Evolutionary conservation across 2,329 filamentous ascomycete genomes (phyloP), one percentile per base, ranked within the genome.

Genomic region (Nemania sp.): DNA sequence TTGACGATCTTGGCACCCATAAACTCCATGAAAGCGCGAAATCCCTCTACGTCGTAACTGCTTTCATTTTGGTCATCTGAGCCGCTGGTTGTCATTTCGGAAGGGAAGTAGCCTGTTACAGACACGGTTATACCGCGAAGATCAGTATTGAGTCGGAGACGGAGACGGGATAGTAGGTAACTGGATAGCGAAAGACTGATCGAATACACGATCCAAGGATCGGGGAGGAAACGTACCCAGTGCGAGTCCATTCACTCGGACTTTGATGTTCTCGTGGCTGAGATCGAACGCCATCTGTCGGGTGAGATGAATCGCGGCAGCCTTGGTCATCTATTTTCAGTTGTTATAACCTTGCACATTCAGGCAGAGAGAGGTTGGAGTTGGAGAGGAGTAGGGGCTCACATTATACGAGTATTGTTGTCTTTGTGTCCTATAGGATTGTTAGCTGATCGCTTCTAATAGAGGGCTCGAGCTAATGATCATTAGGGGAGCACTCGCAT

Each of bases 211-310:
- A 22, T 38, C 26, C 4, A 47, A 29, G 15, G 13, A 13, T 18
- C 45, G 49, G 20, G 41, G 32, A 24, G 15, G n/a, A 22, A 38
- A 45, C 22, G 51, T 62, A 77, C 76, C 76, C 2, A 73, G 20
- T 11, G 75, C 75, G 13, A 77, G 41, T 5, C 66, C 73, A 22
- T 78, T 77, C n/a, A 77, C 75, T 15, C 75, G 75, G 26, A 78
- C 57, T n/a, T 70, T 70, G 26, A 78, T 74, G 0, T 72, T 73
- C 49, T 77, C 73, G 32, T 77, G 73, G 51, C 72, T 73, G 27
- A 77, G 52, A 27, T 77, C 75, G 15, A 62, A 68, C 13, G 75
- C 75, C 70, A 77, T 66, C 64, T 75, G 74, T n/a, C 72, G 72
- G 18, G 74, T 76, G 11, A 77, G 47, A 38, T 77, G 75, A 2